These are phyloP conservation scores for Coniferiporia weirii DNA, from an alignment of 1,284 basidiomycete species.

Conservation along the genomic window DNA sequence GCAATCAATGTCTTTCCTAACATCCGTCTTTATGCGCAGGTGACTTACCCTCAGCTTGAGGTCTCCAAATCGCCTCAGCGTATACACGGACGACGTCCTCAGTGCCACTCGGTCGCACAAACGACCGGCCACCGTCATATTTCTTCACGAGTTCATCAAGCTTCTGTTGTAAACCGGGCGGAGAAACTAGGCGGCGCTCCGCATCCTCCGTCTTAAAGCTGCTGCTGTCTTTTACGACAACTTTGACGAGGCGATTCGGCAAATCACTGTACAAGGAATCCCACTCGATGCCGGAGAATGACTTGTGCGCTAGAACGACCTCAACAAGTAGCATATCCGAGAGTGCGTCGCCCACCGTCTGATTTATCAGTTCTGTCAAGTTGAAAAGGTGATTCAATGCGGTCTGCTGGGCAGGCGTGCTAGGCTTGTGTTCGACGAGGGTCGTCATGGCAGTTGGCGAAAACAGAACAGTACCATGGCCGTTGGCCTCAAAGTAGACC, in stretches of 20 bases:
- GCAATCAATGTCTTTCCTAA: background rate
- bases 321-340: conserved; percentile 97
- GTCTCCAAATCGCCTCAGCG: conserved; percentile 78
- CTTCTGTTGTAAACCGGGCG: conserved; percentile 77
- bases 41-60: conserved; percentile 77
- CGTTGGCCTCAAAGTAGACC: conserved; percentile 99
- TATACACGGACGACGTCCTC: conserved; percentile 99
- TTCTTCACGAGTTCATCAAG: conserved; percentile 82
- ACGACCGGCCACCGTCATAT: conserved; percentile 83
- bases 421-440: conserved; percentile 61
- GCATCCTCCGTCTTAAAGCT: conserved; percentile 92
- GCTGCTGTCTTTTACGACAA: conserved; percentile 80
- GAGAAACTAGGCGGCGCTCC: conserved; percentile 82
- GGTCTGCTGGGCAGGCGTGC: conserved; percentile 74
- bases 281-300: conserved; percentile 86
- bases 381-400: conserved; percentile 75
- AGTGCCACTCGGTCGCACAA: conserved; percentile 96
- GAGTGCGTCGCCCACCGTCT: conserved; percentile 96
- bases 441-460: conserved; percentile 65
- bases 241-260: conserved; percentile 96
- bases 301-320: conserved; percentile 83
- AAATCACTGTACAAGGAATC: conserved; percentile 91
- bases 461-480: conserved; percentile 97
- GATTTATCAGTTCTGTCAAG: conserved; percentile 88
- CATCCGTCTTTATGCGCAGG: background rate